Evolutionary conservation across 306 rosid genomes (phyloP).

Genomic region (Prunus mume): DNA sequence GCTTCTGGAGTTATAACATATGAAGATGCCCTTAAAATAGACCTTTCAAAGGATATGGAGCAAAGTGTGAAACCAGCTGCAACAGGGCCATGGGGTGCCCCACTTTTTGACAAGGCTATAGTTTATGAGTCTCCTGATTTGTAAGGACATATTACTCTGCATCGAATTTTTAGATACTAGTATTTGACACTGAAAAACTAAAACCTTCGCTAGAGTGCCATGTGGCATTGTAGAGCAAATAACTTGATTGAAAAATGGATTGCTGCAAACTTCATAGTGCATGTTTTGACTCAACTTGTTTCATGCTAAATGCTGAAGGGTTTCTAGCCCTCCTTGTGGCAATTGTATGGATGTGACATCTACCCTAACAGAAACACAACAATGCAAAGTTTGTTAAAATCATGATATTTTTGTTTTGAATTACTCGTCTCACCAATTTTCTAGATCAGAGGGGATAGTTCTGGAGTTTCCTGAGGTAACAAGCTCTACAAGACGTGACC

Average conservation of each 20-base stretch:
- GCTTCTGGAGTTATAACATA: constrained; percentile 70
- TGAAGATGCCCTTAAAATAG: constrained; percentile 79
- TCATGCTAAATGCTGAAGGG: too few species aligned
- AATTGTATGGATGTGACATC: not conserved
- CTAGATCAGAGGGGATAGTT: constrained; percentile 43
- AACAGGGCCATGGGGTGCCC: constrained; percentile 99
- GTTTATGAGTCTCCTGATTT: constrained; percentile 55
- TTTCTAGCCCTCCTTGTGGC: not conserved
- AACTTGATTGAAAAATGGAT: too few species aligned
- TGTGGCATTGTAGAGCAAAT: too few species aligned
- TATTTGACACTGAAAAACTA: not conserved
- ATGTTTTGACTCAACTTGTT: too few species aligned
- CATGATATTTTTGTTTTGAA: not conserved
- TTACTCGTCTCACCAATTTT: constrained; percentile 1
- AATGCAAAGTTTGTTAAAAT: not conserved
- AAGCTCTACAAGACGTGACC: constrained; percentile 92
- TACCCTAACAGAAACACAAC: not conserved
- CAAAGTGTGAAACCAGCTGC: constrained; percentile 62
- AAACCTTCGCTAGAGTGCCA: too few species aligned
- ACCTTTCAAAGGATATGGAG: constrained; percentile 49
- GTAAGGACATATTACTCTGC: constrained; percentile 40
- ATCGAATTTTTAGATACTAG: not conserved
- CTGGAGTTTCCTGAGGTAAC: constrained; percentile 91
- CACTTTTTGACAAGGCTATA: constrained; percentile 86
- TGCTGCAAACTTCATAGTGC: too few species aligned